Percentiles rank a stretch among this genome's conserved stretches.
Conservation (phyloP, 768 basidiomycete species). For the Phanerochaete carnosa region DNA sequence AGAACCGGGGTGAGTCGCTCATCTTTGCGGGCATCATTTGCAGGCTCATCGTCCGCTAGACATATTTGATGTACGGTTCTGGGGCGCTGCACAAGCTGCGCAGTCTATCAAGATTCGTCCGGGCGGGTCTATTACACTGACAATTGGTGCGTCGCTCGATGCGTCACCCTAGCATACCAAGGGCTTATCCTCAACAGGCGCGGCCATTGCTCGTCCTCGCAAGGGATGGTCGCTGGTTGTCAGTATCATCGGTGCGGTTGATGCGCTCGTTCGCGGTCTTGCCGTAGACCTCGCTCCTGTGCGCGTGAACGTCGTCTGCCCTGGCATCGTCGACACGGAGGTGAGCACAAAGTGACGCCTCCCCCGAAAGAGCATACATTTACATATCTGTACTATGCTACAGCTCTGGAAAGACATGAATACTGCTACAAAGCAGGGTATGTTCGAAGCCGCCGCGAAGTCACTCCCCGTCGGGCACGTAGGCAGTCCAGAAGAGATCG, state of each 20-base stretch:
- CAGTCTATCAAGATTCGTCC: conserved; percentile 1
- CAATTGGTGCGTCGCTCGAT: background rate
- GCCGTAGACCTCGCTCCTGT: conserved; percentile 7
- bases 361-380: background rate
- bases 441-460: background rate
- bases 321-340: conserved; percentile 3
- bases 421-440: background rate
- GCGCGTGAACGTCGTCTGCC: conserved; percentile 10
- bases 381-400: too few relatives aligned
- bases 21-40: too few relatives aligned
- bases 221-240: background rate
- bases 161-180: background rate
- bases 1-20: background rate
- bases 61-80: conserved; percentile 5
- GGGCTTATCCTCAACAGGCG: too few relatives aligned
- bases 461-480: conserved; percentile 3
- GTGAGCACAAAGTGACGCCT: background rate
- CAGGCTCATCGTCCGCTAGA: background rate
- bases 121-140: conserved; percentile 5
- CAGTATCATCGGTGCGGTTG: background rate
- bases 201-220: background rate
- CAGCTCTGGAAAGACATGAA: background rate
- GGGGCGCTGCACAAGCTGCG: conserved; percentile 5
- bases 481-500: background rate
- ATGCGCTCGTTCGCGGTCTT: conserved; percentile 1